These are phyloP conservation scores for Colletotrichum lindemuthianum DNA, from an alignment of 2,329 filamentous ascomycete species.

Conservation along the genomic window DNA sequence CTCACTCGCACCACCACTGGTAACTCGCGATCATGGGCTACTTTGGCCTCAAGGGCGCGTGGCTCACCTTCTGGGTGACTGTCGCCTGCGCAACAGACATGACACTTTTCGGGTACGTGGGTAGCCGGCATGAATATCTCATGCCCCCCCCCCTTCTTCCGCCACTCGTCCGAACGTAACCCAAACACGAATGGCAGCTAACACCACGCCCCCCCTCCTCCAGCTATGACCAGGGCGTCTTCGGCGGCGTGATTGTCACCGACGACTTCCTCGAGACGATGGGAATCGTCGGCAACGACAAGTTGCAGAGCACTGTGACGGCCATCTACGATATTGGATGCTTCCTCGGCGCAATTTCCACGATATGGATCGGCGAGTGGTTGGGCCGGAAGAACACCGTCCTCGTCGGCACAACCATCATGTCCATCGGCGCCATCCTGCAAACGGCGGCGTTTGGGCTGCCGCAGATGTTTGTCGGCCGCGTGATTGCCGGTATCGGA, in stretches of 20 bases:
- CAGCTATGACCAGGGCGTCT: slow-evolving; percentile 60
- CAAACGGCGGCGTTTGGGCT: slow-evolving; percentile 48
- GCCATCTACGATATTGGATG: slow-evolving; percentile 70
- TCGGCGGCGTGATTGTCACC: slow-evolving; percentile 58
- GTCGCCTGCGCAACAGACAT: slow-evolving; percentile 39
- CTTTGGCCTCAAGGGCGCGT: slow-evolving; percentile 31
- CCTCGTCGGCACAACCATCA: slow-evolving; percentile 45
- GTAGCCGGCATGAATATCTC: neutral
- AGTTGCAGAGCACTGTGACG: slow-evolving; percentile 58
- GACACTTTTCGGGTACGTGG: slow-evolving; percentile 41
- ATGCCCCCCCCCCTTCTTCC: neutral
- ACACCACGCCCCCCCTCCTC: neutral
- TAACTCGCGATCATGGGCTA: slow-evolving; percentile 21
- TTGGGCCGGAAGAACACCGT: slow-evolving; percentile 47
- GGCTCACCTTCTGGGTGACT: slow-evolving; percentile 36
- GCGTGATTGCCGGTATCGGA: slow-evolving; percentile 60
- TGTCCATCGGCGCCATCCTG: slow-evolving; percentile 47
- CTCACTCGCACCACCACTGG: neutral
- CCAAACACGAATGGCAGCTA: neutral
- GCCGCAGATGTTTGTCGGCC: slow-evolving; percentile 52
- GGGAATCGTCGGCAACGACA: slow-evolving; percentile 51
- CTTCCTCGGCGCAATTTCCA: slow-evolving; percentile 59
- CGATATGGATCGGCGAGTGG: slow-evolving; percentile 46
- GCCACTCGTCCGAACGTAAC: neutral
- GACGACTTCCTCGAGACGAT: slow-evolving; percentile 54